These are phyloP conservation scores for Silene latifolia DNA, from an alignment of 148 eudicot species.

Conservation along the genomic window DNA sequence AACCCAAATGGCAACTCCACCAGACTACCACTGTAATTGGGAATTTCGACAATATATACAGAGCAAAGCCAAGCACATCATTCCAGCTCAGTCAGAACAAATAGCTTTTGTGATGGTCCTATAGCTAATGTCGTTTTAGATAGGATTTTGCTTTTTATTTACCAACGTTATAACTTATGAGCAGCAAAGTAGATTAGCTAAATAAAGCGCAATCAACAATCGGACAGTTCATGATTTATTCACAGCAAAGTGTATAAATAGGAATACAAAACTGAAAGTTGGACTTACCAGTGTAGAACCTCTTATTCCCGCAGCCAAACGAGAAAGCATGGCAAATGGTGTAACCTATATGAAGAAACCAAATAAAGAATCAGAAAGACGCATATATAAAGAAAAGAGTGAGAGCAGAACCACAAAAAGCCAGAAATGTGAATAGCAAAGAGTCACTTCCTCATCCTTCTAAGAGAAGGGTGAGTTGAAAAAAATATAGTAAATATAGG, in stretches of 20 bases:
- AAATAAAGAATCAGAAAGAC: conserved; percentile 8
- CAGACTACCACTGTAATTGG: neutral
- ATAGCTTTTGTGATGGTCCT: neutral
- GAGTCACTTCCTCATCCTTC: too few relatives aligned
- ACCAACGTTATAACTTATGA: neutral
- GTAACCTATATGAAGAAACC: conserved; percentile 50
- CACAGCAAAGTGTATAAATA: neutral
- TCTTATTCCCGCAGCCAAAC: conserved; percentile 93
- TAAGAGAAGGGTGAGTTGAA: neutral
- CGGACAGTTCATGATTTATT: neutral
- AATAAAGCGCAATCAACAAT: neutral
- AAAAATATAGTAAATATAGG: too few relatives aligned
- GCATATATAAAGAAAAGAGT: neutral
- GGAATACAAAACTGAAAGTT: neutral
- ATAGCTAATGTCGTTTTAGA: neutral
- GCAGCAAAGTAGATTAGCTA: neutral
- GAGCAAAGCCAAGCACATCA: neutral
- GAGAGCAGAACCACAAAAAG: too few relatives aligned
- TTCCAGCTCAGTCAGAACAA: neutral
- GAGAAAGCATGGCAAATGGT: conserved; percentile 95
- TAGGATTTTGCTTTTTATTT: neutral
- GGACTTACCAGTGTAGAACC: conserved; percentile 86
- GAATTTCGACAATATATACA: neutral
- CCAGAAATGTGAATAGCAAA: too few relatives aligned
- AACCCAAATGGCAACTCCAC: neutral